Evolutionary conservation across 805 yeast species (phyloP).

Genomic region (Candida schatavii): DNA sequence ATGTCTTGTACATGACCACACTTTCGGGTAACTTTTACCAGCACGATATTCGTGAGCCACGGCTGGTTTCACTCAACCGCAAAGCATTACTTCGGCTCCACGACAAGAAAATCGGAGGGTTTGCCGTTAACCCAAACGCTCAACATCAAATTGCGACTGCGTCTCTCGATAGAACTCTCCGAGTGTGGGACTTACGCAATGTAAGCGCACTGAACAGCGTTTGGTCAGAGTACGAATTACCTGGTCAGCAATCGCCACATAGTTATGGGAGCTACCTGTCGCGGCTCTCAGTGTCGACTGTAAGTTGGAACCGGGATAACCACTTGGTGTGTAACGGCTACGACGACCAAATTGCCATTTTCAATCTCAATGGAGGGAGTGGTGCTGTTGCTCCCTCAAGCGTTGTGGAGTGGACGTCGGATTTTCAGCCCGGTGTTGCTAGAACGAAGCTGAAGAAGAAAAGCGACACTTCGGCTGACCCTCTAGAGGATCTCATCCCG

Average conservation of each 20-base stretch:
- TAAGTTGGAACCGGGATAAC: conserved; percentile 73
- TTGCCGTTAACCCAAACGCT: conserved; percentile 69
- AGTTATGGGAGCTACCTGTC: conserved; percentile 63
- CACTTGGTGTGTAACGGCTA: conserved; percentile 89
- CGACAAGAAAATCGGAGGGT: conserved; percentile 91
- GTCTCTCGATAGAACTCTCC: conserved; percentile 80
- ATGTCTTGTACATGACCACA: conserved; percentile 70
- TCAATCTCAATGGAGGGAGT: conserved; percentile 48
- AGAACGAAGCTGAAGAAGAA: conserved; percentile 11
- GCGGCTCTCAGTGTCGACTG: conserved; percentile 76
- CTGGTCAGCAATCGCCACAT: conserved; percentile 45
- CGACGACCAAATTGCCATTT: conserved; percentile 77
- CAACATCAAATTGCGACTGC: conserved; percentile 76
- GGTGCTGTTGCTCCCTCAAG: conserved; percentile 13
- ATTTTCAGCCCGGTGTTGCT: conserved; percentile 14
- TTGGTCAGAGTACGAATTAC: conserved; percentile 55
- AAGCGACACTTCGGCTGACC: conserved; percentile 12
- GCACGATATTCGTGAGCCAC: conserved; percentile 58
- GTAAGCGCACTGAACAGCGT: conserved; percentile 32
- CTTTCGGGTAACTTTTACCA: conserved; percentile 74
- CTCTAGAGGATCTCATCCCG: conserved; percentile 19
- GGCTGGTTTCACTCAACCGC: neutral
- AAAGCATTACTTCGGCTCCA: conserved; percentile 57
- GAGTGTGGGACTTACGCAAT: conserved; percentile 83
- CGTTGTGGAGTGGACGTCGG: conserved; percentile 24